These are phyloP conservation scores for Zymoseptoria tritici DNA, from an alignment of 2,329 filamentous ascomycete genomes.

Conservation along the genomic window DNA sequence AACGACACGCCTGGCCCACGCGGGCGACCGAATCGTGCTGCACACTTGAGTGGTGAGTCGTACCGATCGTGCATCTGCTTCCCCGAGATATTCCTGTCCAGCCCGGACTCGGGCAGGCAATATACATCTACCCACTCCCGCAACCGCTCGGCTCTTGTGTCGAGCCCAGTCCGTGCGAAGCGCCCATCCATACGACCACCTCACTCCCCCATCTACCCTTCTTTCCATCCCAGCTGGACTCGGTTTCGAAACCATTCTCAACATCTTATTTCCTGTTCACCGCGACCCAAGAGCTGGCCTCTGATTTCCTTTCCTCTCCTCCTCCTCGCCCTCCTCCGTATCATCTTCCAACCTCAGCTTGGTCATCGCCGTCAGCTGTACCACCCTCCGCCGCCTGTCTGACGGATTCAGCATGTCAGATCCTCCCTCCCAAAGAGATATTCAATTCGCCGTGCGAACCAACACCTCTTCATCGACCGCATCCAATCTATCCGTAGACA, in stretches of 20 bases:
- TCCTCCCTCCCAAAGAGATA: constrained; percentile 36
- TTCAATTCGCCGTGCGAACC: constrained; percentile 35
- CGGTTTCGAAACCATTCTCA: constrained; percentile 8
- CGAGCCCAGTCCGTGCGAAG: constrained; percentile 19
- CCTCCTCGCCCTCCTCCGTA: constrained; percentile 21
- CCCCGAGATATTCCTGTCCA: background rate
- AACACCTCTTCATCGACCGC: constrained; percentile 13
- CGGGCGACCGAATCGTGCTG: background rate
- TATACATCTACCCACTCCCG: constrained; percentile 4
- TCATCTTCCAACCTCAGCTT: background rate
- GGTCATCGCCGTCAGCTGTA: constrained; percentile 4
- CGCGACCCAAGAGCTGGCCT: constrained; percentile 27
- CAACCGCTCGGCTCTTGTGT: constrained; percentile 13
- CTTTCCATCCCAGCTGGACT: constrained; percentile 18
- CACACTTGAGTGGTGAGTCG: background rate
- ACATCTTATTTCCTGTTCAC: constrained; percentile 13
- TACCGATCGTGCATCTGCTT: background rate
- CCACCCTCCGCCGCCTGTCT: constrained; percentile 22
- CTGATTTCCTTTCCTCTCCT: constrained; percentile 22
- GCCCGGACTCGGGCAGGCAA: background rate
- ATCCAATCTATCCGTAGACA: constrained; percentile 18
- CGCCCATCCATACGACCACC: constrained; percentile 12
- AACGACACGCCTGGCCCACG: background rate
- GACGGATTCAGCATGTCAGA: constrained; percentile 38
- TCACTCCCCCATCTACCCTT: constrained; percentile 8